phyloP scores from a whole-genome alignment of 345 rosid species.

The Syzygium jambos region DNA sequence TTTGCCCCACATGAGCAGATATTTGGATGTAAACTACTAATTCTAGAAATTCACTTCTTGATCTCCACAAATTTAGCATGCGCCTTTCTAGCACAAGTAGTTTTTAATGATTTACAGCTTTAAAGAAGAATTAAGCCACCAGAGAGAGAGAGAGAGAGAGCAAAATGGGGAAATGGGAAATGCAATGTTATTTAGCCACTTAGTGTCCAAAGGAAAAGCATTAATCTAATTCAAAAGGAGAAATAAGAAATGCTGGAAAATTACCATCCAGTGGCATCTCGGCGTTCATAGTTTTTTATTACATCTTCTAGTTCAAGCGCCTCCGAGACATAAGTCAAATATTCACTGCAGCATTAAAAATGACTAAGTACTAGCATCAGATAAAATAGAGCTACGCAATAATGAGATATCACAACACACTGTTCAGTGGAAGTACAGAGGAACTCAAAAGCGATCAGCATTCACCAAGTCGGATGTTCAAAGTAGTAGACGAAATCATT shows the following conservation, averaged over 20 bases:
- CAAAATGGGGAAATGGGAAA: neutral
- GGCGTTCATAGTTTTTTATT: constrained; percentile 74
- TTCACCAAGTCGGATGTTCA: neutral
- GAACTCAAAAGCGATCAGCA: neutral
- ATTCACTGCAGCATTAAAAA: constrained; percentile 48
- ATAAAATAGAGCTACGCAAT: neutral
- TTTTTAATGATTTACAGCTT: neutral
- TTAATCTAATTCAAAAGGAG: neutral
- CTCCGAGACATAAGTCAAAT: constrained; percentile 67
- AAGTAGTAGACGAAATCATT: neutral
- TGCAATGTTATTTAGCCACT: neutral
- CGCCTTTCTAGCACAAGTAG: neutral
- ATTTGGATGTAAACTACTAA: neutral
- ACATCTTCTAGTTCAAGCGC: constrained; percentile 95
- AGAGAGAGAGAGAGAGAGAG: neutral
- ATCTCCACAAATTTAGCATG: neutral
- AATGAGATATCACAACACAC: neutral
- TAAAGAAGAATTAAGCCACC: neutral
- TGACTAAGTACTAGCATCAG: neutral
- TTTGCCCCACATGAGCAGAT: neutral
- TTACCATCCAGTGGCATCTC: constrained; percentile 90
- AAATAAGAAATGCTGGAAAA: constrained; percentile 8
- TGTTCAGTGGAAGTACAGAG: neutral
- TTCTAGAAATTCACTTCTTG: neutral
- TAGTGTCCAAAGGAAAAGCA: neutral